phyloP scores from a whole-genome alignment of 2,329 filamentous ascomycete species.

The Albophoma yamanashiensis region DNA sequence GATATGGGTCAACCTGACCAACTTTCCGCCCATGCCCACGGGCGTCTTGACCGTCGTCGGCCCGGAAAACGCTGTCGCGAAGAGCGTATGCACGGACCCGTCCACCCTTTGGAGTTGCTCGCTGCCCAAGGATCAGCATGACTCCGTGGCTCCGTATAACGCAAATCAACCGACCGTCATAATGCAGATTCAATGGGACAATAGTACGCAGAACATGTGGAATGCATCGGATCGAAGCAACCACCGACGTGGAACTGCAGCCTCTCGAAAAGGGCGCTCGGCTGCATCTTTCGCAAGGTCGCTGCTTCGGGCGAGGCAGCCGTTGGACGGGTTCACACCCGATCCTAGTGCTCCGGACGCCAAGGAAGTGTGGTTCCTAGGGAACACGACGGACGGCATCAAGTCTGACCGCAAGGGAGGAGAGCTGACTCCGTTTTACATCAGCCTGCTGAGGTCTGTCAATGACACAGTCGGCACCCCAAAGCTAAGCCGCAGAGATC shows the following conservation, averaged over 20 bases:
- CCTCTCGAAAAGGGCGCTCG: conserved; percentile 16
- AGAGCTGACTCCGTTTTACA: conserved; percentile 81
- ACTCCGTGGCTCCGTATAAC: conserved; percentile 49
- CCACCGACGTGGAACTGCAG: conserved; percentile 9
- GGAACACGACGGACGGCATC: conserved; percentile 73
- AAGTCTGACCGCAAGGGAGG: conserved; percentile 59
- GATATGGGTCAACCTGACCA: conserved; percentile 74
- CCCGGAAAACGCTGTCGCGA: conserved; percentile 53
- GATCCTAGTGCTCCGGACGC: conserved; percentile 47
- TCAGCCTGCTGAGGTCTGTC: conserved; percentile 53
- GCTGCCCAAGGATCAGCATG: conserved; percentile 67
- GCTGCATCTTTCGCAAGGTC: conserved; percentile 12
- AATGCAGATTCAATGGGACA: conserved; percentile 66
- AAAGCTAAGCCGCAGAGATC: conserved; percentile 12
- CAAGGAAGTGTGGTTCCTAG: conserved; percentile 69
- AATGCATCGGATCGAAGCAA: conserved; percentile 25
- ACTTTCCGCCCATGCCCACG: conserved; percentile 77
- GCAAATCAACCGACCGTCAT: conserved; percentile 68
- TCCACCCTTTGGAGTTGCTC: conserved; percentile 78
- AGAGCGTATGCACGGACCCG: conserved; percentile 59
- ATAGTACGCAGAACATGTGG: conserved; percentile 42
- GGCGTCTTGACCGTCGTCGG: conserved; percentile 71
- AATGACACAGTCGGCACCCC: conserved; percentile 20
- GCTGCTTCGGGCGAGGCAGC: conserved; percentile 9
- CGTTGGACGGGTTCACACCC: conserved; percentile 28